A percentile compares a stretch with the other conserved stretches of the same genome.
Conservation (phyloP, 2,329 filamentous ascomycete species). For the Xylariaceae sp. region DNA sequence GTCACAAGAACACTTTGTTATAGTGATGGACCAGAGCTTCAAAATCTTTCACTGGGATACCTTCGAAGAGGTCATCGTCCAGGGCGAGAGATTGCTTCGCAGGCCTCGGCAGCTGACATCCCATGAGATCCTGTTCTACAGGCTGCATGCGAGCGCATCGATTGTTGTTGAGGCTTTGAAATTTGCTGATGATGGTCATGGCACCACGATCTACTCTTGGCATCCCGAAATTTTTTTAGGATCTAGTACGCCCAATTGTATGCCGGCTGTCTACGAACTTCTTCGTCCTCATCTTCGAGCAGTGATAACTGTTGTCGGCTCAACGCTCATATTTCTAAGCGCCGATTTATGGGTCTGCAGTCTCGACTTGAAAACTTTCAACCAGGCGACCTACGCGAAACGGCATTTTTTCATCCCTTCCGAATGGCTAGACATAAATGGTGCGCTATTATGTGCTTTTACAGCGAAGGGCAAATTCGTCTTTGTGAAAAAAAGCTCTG, state of each 20-base stretch:
- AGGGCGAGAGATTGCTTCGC: slow-evolving; percentile 3
- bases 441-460: slow-evolving; percentile 14
- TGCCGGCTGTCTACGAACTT: slow-evolving; percentile 5
- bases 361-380: slow-evolving; percentile 15
- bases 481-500: slow-evolving; percentile 14
- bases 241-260: neutral
- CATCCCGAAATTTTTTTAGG: slow-evolving; percentile 7
- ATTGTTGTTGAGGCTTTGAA: slow-evolving; percentile 11
- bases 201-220: slow-evolving; percentile 13
- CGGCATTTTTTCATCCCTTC: slow-evolving; percentile 19
- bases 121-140: slow-evolving; percentile 5
- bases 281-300: slow-evolving; percentile 10
- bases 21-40: slow-evolving; percentile 5
- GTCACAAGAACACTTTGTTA: slow-evolving; percentile 9
- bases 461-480: slow-evolving; percentile 14
- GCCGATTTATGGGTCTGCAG: slow-evolving; percentile 18
- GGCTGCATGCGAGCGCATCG: slow-evolving; percentile 3
- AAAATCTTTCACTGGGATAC: slow-evolving; percentile 12
- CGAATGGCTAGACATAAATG: slow-evolving; percentile 17
- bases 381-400: slow-evolving; percentile 14
- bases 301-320: slow-evolving; percentile 12
- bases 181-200: slow-evolving; percentile 1
- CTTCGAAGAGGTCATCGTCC: slow-evolving; percentile 9
- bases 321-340: slow-evolving; percentile 16
- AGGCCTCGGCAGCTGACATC: slow-evolving; percentile 4